Base-by-base conservation (phyloP, 345 rosid species). In the Acer yangbiense region DNA sequence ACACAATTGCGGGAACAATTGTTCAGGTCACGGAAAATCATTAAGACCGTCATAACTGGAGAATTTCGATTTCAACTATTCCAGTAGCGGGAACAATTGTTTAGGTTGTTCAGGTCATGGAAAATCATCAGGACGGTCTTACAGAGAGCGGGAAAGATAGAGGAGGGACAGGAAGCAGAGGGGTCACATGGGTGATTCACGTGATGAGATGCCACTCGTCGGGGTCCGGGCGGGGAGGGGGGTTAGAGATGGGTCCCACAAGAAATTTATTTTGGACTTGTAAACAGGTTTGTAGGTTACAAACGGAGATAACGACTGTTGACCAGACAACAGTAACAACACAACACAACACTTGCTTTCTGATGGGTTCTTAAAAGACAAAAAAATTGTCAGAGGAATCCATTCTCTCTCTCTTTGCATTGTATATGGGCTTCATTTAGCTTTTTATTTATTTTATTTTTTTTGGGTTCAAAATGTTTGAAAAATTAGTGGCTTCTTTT, bases 131-230 rank as follows among this genome's bases (percentile, higher is more conserved):
- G 35, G 11, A 43, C 11, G 46, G 46, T 43, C 10, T 43, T 8
- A 35, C 6, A 32, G 62, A 18, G 71, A 3, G 63, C n/a, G 76
- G 5, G 35, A 46, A 69, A 71, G 69, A 16, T 29, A 48, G 1
- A 3, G 12, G 76, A 48, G 68, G 73, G 82, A 79, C 78, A 74
- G 78, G 52, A 69, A 55, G 81, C 79, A 64, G 74, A 75, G 39
- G 72, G 81, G 83, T 84, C 89, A 90, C 97, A 81, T 90, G 91
- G 89, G 87, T 69, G 3, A 67, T 78, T 90, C 97, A 92, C 91
- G 94, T 88, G 97, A 87, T n/a, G 82, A 80, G 92, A 86, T 82
- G 81, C 84, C 57, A 72, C 72, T 76, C 66, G 77, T 16, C 67
- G 39, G 83, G 74, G 83, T 35, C 39, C 39, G 39, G 39, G 39